A percentile compares a stretch with the other conserved stretches of the same genome.
These are phyloP conservation scores for Platanthera guangdongensis DNA, from an alignment of 106 monocot genomes.

Conservation along the genomic window DNA sequence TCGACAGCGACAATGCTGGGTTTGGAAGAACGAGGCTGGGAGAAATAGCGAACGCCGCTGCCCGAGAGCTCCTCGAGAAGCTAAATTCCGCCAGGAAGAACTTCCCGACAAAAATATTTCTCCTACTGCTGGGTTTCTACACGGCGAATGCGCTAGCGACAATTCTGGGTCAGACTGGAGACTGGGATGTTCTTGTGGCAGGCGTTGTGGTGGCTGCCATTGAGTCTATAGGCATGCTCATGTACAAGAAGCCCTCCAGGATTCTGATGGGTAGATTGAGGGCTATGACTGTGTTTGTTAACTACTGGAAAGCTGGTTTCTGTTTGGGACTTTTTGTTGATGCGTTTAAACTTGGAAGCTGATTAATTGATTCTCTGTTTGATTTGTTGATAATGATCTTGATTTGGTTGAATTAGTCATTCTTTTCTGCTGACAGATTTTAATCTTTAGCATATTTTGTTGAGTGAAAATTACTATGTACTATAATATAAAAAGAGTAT, in stretches of 20 bases:
- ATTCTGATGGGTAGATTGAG: conserved; percentile 42
- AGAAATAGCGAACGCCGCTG: conserved; percentile 52
- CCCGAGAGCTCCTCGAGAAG: conserved; percentile 55
- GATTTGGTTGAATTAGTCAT: neutral
- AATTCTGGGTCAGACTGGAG: conserved; percentile 93
- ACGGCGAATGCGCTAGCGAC: conserved; percentile 94
- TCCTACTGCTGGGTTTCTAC: conserved; percentile 89
- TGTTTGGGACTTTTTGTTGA: conserved; percentile 95
- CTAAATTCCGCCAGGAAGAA: conserved; percentile 71
- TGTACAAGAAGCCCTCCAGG: conserved; percentile 61
- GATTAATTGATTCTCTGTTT: conserved; percentile 8
- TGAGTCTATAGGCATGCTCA: conserved; percentile 92
- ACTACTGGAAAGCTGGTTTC: conserved; percentile 93
- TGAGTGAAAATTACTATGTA: too few relatives aligned
- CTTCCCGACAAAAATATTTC: conserved; percentile 84
- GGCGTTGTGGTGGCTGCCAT: conserved; percentile 82
- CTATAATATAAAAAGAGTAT: too few relatives aligned
- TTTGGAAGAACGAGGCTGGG: conserved; percentile 65
- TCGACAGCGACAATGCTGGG: conserved; percentile 28
- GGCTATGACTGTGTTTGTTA: conserved; percentile 61
- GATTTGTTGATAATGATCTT: neutral
- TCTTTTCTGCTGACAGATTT: too few relatives aligned
- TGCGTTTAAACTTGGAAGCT: conserved; percentile 95
- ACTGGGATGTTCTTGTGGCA: conserved; percentile 95
- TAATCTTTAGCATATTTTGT: too few relatives aligned